phyloP scores from a whole-genome alignment of 2,329 filamentous ascomycete species.

The Trichoderma arundinaceum region DNA sequence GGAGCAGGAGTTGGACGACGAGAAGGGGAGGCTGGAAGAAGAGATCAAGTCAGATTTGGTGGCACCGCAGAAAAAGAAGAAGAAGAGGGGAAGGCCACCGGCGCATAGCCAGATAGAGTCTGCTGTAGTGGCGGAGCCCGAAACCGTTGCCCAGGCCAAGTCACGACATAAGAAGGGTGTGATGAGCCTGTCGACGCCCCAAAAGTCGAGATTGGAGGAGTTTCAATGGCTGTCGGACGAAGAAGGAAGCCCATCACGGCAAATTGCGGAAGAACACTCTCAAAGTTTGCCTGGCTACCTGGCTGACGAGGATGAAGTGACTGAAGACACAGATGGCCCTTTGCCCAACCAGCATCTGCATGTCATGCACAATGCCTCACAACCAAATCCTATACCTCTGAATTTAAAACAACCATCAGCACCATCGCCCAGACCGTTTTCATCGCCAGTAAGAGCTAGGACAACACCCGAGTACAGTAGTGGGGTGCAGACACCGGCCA shows the following conservation, averaged over 20 bases:
- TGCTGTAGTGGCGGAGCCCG: slow-evolving; percentile 40
- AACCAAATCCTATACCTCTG: neutral
- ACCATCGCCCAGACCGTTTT: neutral
- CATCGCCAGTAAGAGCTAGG: neutral
- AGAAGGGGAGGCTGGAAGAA: slow-evolving; percentile 42
- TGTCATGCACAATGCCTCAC: neutral
- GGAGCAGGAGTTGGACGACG: slow-evolving; percentile 51
- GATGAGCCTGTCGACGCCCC: slow-evolving; percentile 47
- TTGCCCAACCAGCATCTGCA: neutral
- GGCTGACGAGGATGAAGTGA: slow-evolving; percentile 17
- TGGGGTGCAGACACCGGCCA: neutral
- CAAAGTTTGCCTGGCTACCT: slow-evolving; percentile 28
- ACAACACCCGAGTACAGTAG: neutral
- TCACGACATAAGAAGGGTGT: slow-evolving; percentile 40
- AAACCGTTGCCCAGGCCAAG: slow-evolving; percentile 36
- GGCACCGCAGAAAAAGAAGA: slow-evolving; percentile 35
- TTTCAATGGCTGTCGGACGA: slow-evolving; percentile 43
- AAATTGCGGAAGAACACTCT: slow-evolving; percentile 38
- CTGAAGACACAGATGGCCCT: neutral
- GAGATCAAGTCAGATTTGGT: slow-evolving; percentile 33
- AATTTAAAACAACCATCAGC: neutral
- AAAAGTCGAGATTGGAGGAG: slow-evolving; percentile 42
- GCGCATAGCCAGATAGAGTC: slow-evolving; percentile 43
- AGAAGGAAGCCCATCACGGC: slow-evolving; percentile 40
- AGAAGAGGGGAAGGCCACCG: slow-evolving; percentile 41